Evolutionary conservation across 2,329 filamentous ascomycete species (phyloP).

Genomic region (Dendryphion nanum): DNA sequence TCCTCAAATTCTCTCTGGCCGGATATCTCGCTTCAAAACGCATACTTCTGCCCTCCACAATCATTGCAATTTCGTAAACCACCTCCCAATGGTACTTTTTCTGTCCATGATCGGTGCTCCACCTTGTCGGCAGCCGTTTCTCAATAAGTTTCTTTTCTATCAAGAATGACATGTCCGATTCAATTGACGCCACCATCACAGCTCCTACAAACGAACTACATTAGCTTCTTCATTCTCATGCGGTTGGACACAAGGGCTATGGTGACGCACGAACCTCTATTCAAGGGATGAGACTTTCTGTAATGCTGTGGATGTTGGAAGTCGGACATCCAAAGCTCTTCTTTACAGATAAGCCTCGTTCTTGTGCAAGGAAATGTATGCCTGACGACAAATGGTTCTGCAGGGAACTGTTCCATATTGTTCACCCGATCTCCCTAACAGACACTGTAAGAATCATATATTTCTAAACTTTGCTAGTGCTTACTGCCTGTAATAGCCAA

Average conservation of each 20-base stretch:
- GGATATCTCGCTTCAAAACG: slow-evolving; percentile 12
- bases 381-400: slow-evolving; percentile 6
- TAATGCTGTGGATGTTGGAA: slow-evolving; percentile 7
- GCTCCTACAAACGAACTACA: slow-evolving; percentile 6
- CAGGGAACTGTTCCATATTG: slow-evolving; percentile 4
- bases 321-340: slow-evolving; percentile 11
- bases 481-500: slow-evolving; percentile 5
- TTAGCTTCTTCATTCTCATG: background rate
- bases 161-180: slow-evolving; percentile 12
- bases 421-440: slow-evolving; percentile 2
- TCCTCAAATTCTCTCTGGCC: slow-evolving; percentile 1
- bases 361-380: slow-evolving; percentile 8
- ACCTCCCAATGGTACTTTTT: slow-evolving; percentile 9
- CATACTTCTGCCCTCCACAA: slow-evolving; percentile 14
- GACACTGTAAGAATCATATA: too few relatives aligned
- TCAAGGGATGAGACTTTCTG: slow-evolving; percentile 4
- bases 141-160: slow-evolving; percentile 7
- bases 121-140: slow-evolving; percentile 4
- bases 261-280: slow-evolving; percentile 10
- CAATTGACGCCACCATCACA: slow-evolving; percentile 8
- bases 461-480: slow-evolving; percentile 2
- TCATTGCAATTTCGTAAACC: slow-evolving; percentile 12
- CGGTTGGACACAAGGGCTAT: too few relatives aligned
- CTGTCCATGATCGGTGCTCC: slow-evolving; percentile 1
- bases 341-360: slow-evolving; percentile 6